Percentiles rank a stretch among this genome's conserved stretches.
phyloP scores from a whole-genome alignment of 148 eudicot genomes.

The Nyssa sinensis region DNA sequence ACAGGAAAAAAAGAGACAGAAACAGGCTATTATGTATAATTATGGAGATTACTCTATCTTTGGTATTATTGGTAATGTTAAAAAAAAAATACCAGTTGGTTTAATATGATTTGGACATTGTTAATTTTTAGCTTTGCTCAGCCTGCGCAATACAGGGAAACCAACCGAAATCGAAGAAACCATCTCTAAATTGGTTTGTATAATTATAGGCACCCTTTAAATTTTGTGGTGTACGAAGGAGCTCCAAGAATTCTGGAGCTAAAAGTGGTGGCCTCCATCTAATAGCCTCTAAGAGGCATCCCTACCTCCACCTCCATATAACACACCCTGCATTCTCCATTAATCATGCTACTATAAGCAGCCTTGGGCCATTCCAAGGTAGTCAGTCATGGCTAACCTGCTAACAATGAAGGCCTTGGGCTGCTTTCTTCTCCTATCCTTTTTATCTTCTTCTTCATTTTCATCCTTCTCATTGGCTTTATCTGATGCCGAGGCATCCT shows the following conservation, averaged over 20 bases:
- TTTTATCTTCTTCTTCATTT: constrained; percentile 15
- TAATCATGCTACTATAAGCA: constrained; percentile 28
- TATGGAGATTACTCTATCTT: too few species aligned
- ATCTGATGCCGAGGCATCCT: constrained; percentile 26
- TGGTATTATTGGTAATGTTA: not conserved
- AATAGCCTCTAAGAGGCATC: not conserved
- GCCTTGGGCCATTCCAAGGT: constrained; percentile 23
- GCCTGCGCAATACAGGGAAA: not conserved
- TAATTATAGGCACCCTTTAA: not conserved
- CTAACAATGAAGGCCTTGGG: constrained; percentile 21
- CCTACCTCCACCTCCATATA: not conserved
- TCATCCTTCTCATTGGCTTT: constrained; percentile 23
- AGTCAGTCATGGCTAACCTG: constrained; percentile 1
- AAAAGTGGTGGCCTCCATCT: not conserved
- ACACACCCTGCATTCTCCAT: not conserved
- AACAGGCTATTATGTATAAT: too few species aligned
- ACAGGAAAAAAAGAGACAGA: too few species aligned
- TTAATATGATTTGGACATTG: not conserved
- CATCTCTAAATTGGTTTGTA: not conserved
- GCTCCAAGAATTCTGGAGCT: not conserved
- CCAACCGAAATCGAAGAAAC: not conserved
- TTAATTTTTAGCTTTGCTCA: not conserved
- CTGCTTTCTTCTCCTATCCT: constrained; percentile 29
- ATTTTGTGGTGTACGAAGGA: not conserved
- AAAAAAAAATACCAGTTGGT: too few species aligned